Conservation (phyloP, 2,329 filamentous ascomycete genomes). For the Alternaria ventricosa region DNA sequence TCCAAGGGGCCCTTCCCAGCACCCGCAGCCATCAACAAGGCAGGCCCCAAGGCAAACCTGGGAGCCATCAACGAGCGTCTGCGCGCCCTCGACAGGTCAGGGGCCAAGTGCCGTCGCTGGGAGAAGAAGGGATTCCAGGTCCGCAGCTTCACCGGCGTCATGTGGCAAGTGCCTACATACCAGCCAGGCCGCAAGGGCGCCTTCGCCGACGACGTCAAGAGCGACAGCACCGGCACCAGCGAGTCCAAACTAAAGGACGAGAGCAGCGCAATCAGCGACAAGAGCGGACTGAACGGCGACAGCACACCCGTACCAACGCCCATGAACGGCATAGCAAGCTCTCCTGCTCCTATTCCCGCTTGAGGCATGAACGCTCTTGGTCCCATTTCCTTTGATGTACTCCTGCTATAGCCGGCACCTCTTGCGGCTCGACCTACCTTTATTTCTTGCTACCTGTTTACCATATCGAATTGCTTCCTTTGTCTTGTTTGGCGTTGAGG, state of each 20-base stretch:
- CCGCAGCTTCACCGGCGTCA: slow-evolving; percentile 89
- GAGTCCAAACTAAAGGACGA: slow-evolving; percentile 64
- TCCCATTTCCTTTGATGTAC: not conserved
- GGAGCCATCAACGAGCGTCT: slow-evolving; percentile 97
- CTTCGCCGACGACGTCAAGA: slow-evolving; percentile 67
- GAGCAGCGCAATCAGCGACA: slow-evolving; percentile 66
- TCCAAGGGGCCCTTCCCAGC: slow-evolving; percentile 50
- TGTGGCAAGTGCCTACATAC: slow-evolving; percentile 86
- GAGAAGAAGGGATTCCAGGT: slow-evolving; percentile 79
- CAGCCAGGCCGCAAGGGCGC: slow-evolving; percentile 69
- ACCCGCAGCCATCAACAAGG: slow-evolving; percentile 70
- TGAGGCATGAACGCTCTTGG: not conserved
- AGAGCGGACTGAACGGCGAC: slow-evolving; percentile 62
- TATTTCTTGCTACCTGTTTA: slow-evolving; percentile 16
- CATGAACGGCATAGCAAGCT: slow-evolving; percentile 54
- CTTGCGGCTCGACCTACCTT: not conserved
- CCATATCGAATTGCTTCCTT: slow-evolving; percentile 14
- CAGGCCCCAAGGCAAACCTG: slow-evolving; percentile 95
- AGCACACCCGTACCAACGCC: slow-evolving; percentile 54
- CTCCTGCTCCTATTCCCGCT: slow-evolving; percentile 55
- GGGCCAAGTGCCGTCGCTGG: slow-evolving; percentile 93
- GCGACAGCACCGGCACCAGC: slow-evolving; percentile 61
- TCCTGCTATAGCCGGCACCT: not conserved
- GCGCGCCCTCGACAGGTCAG: slow-evolving; percentile 88
- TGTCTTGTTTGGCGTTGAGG: slow-evolving; percentile 36